A percentile compares a stretch with the other conserved stretches of the same genome.
Evolutionary conservation across 129 eudicot genomes (phyloP).

Genomic region (Pulicaria dysenterica): DNA sequence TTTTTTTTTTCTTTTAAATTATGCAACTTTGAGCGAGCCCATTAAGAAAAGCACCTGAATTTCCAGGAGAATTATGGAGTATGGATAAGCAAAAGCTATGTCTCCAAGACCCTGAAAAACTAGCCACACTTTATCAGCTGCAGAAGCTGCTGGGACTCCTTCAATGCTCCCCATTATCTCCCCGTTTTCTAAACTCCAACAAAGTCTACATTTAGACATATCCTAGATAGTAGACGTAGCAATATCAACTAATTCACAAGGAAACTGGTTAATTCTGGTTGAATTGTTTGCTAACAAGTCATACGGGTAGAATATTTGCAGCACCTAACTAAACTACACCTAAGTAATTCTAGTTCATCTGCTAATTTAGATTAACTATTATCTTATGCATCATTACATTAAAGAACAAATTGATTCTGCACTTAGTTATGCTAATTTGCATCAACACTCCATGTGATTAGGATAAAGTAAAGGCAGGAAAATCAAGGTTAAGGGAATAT

Average conservation of each 20-base stretch:
- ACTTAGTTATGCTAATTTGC: not conserved
- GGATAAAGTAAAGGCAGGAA: not conserved
- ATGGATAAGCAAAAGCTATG: slow-evolving; percentile 81
- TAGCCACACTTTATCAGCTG: slow-evolving; percentile 51
- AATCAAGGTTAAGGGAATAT: not conserved
- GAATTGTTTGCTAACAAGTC: not conserved
- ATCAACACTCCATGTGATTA: slow-evolving; percentile 8
- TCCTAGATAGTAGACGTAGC: not conserved
- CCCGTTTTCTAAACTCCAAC: slow-evolving; percentile 47
- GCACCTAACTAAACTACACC: not conserved
- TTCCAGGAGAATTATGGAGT: slow-evolving; percentile 55
- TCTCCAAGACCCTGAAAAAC: slow-evolving; percentile 74
- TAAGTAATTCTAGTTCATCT: not conserved
- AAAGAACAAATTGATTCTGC: not conserved
- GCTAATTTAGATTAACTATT: not conserved
- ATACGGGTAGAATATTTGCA: not conserved
- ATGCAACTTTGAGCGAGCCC: slow-evolving; percentile 15
- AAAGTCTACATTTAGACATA: slow-evolving; percentile 9
- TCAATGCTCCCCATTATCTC: slow-evolving; percentile 56
- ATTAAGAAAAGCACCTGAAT: slow-evolving; percentile 52
- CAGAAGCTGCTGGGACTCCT: slow-evolving; percentile 45
- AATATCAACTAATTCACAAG: not conserved
- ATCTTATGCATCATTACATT: not conserved
- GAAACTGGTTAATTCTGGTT: not conserved
- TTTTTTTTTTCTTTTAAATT: not conserved